These are phyloP conservation scores for Casuarina glauca DNA, from an alignment of 306 rosid species.

Conservation along the genomic window DNA sequence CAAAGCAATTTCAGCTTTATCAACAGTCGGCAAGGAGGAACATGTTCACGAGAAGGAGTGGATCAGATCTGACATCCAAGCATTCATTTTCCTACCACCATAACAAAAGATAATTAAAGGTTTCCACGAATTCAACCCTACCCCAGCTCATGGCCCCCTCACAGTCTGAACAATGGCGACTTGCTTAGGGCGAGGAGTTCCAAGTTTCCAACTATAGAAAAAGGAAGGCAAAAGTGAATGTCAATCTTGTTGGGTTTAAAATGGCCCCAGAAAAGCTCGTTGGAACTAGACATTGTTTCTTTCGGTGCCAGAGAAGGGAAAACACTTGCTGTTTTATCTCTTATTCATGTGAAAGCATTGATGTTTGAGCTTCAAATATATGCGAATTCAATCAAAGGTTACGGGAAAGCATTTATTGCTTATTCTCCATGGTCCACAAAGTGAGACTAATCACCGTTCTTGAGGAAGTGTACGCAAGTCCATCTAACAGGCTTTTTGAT, in stretches of 20 bases:
- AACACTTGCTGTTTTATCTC: background rate
- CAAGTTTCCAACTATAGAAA: slow-evolving; percentile 46
- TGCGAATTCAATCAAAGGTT: background rate
- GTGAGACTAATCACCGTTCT: background rate
- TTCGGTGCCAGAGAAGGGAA: background rate
- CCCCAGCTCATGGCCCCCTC: slow-evolving; percentile 43
- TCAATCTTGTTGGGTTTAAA: slow-evolving; percentile 39
- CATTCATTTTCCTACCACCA: slow-evolving; percentile 43
- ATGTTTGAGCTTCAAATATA: background rate
- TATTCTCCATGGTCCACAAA: background rate
- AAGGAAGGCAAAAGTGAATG: slow-evolving; percentile 39
- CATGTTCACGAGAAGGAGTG: slow-evolving; percentile 52
- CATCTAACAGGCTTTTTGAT: background rate
- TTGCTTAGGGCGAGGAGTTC: slow-evolving; percentile 49
- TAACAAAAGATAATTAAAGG: slow-evolving; percentile 38
- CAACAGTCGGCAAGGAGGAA: slow-evolving; percentile 41
- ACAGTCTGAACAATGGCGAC: slow-evolving; percentile 48
- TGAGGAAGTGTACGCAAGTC: background rate
- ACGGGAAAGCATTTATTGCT: background rate
- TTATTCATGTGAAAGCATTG: slow-evolving; percentile 1
- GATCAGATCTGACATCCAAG: slow-evolving; percentile 57
- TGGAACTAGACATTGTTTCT: slow-evolving; percentile 23
- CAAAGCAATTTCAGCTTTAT: slow-evolving; percentile 24
- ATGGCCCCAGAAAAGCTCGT: slow-evolving; percentile 40
- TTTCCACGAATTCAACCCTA: slow-evolving; percentile 53